Evolutionary conservation across 768 basidiomycete genomes (phyloP).

Genomic region (Amylocystis lapponica): DNA sequence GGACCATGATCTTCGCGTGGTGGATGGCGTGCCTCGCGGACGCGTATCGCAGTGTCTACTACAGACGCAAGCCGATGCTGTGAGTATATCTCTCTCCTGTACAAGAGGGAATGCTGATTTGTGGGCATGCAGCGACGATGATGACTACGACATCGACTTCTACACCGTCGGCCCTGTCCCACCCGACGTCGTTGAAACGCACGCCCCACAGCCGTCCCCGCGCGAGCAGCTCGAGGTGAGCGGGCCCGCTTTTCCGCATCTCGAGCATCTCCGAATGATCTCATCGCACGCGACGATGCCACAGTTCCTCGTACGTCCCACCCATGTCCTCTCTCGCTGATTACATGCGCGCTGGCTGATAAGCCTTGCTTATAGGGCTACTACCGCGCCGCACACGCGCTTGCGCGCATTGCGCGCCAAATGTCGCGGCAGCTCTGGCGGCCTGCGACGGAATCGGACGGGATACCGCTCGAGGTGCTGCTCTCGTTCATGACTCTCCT

Average conservation of each 20-base stretch:
- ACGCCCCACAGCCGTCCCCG: constrained; percentile 47
- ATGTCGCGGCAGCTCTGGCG: constrained; percentile 81
- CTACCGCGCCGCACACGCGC: constrained; percentile 74
- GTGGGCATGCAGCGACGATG: constrained; percentile 50
- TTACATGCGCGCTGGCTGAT: background rate
- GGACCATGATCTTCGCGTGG: constrained; percentile 89
- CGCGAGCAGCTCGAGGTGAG: constrained; percentile 77
- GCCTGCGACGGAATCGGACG: constrained; percentile 69
- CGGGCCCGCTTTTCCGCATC: constrained; percentile 1
- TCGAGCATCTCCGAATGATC: background rate
- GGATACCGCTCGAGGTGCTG: constrained; percentile 67
- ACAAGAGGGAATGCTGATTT: background rate
- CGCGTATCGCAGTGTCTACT: constrained; percentile 78
- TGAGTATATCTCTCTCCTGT: constrained; percentile 24
- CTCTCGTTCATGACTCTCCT: constrained; percentile 50
- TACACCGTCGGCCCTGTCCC: constrained; percentile 66
- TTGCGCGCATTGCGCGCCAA: constrained; percentile 78
- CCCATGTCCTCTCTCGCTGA: constrained; percentile 4
- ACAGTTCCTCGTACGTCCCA: constrained; percentile 61
- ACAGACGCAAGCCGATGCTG: constrained; percentile 78
- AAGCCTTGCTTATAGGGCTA: constrained; percentile 52
- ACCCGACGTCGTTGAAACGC: constrained; percentile 22
- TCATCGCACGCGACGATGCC: constrained; percentile 10
- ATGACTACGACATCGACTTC: constrained; percentile 87
- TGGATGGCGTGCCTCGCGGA: constrained; percentile 90